Evolutionary conservation across 352 stramenopile species (phyloP).

Genomic region (Chrysophaeum taylorii): DNA sequence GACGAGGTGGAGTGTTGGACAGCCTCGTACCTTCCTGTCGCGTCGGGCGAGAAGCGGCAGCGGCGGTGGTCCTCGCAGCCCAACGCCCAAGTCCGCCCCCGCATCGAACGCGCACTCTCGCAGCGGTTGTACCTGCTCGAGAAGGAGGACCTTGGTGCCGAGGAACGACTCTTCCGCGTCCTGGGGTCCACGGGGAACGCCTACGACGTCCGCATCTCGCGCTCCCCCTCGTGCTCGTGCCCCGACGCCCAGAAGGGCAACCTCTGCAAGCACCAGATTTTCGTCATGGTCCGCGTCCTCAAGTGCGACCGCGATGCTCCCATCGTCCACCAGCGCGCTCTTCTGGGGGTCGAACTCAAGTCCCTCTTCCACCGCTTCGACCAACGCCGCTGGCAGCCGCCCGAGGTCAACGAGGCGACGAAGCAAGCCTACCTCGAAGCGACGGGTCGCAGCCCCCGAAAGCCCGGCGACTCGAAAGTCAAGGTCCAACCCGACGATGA

Average conservation of each 20-base stretch:
- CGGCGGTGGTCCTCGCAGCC: conserved; percentile 17
- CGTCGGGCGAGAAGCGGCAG: conserved; percentile 28
- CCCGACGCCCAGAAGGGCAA: conserved; percentile 32
- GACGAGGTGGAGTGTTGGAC: too few relatives aligned
- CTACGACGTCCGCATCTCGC: conserved; percentile 29
- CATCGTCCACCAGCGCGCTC: conserved; percentile 34
- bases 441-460: neutral
- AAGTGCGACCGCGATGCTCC: conserved; percentile 5
- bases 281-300: conserved; percentile 37
- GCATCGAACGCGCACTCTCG: conserved; percentile 23
- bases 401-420: too few relatives aligned
- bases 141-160: too few relatives aligned
- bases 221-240: conserved; percentile 30
- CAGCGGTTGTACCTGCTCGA: conserved; percentile 30
- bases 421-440: neutral
- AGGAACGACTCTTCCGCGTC: conserved; percentile 32
- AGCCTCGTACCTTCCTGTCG: too few relatives aligned
- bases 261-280: conserved; percentile 39
- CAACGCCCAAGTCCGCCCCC: conserved; percentile 14
- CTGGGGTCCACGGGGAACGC: conserved; percentile 40
- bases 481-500: neutral
- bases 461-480: neutral
- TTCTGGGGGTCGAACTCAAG: conserved; percentile 29
- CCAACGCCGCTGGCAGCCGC: too few relatives aligned
- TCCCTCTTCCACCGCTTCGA: too few relatives aligned